These are phyloP conservation scores for Hanseniaspora gamundiae DNA, from an alignment of 1,139 yeast genomes.

Conservation along the genomic window DNA sequence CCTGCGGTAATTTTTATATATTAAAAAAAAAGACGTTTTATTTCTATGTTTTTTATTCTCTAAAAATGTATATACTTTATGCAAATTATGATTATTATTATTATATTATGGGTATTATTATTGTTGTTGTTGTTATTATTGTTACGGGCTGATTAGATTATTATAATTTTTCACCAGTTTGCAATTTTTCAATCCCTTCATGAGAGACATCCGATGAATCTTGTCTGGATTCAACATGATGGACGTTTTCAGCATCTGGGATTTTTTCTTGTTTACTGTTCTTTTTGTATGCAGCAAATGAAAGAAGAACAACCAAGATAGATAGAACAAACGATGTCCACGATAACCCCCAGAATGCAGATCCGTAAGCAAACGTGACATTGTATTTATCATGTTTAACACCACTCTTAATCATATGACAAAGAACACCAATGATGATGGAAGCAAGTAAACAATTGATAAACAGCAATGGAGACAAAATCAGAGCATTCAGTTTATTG, in stretches of 20 bases:
- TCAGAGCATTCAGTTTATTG: constrained; percentile 6
- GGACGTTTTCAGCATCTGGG: constrained; percentile 5
- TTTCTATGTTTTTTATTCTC: too few species aligned
- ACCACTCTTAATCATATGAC: constrained; percentile 22
- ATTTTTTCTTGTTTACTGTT: constrained; percentile 4
- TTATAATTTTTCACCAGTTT: too few species aligned
- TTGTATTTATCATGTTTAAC: constrained; percentile 20
- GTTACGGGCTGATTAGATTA: too few species aligned
- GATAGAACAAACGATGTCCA: constrained; percentile 22
- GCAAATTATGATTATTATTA: too few species aligned
- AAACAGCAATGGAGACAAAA: constrained; percentile 7
- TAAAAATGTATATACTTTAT: too few species aligned
- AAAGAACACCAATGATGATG: constrained; percentile 18
- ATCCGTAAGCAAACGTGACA: constrained; percentile 17
- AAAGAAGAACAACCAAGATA: constrained; percentile 12
- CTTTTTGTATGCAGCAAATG: constrained; percentile 7
- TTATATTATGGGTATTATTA: too few species aligned
- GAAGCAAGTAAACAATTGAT: constrained; percentile 13
- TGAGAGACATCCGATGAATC: not conserved
- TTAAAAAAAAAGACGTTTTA: too few species aligned
- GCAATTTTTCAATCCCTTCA: not conserved
- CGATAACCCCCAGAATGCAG: constrained; percentile 18
- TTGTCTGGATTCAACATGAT: not conserved
- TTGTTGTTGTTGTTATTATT: too few species aligned
- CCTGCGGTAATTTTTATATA: too few species aligned